Base-by-base conservation (phyloP, 2,329 filamentous ascomycete species). In the Bipolaris victoriae region DNA sequence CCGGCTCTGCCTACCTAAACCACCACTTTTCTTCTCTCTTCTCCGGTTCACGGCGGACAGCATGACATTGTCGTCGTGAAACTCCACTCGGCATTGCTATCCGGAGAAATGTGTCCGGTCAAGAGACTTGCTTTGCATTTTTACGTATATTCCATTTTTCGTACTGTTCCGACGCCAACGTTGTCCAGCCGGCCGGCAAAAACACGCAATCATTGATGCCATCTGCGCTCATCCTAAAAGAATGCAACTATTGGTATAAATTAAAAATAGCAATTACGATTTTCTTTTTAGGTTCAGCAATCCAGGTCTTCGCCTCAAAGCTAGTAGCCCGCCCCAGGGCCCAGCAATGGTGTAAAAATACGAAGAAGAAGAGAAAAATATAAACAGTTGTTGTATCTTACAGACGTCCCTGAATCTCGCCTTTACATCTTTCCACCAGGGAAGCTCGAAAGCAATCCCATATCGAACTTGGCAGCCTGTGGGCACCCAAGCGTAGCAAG, bases 401-500 rank as follows among this genome's bases (percentile, higher is more conserved):
- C 5, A 43, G 15, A 9, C 16, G 3, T 10, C 4, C 2, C 15
- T 26, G 13, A 6, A 6, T 2, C 5, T 3, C 5, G 3, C n/a
- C 26, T 29, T 33, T 52, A 52, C 29, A 52, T 24, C n/a, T 15
- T 31, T n/a, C 40, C 64, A 47, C 64, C 64, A 29, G 64, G 64
- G 44, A 65, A 66, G n/a, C 49, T 29, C 9, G 57, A 57, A 15
- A 65, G 60, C 11, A 65, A 45, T 20, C 49, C 29, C 18, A 57
- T 61, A 18, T 67, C 53, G 33, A 63, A 66, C 11, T 49, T 53
- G 29, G 58, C 57, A 43, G 64, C 45, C 18, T 65, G 47, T 5
- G 63, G 58, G 40, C 63, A 67, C 0, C 48, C 55, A 31, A 65
- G 57, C n/a, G 54, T 37, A 15, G 47, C 47, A 15, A 50, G 41